Evolutionary conservation across 2,329 filamentous ascomycete genomes (phyloP).

Genomic region (Cytospora mali): DNA sequence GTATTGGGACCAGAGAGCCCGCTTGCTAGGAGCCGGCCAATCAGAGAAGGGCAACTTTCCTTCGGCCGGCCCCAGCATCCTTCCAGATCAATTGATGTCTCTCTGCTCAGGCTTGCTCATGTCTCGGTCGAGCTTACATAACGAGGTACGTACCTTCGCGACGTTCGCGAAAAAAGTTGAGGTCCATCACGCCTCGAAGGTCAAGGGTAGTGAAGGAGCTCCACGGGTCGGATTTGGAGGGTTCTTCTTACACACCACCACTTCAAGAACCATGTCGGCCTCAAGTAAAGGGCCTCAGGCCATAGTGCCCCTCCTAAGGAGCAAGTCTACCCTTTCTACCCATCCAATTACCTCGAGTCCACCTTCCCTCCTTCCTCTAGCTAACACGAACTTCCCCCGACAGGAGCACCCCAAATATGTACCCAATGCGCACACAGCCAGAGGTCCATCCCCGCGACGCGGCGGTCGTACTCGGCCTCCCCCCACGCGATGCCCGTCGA

Average conservation of each 20-base stretch:
- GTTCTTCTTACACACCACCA: slow-evolving; percentile 11
- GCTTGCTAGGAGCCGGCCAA: neutral
- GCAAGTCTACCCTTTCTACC: slow-evolving; percentile 40
- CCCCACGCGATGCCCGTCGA: slow-evolving; percentile 33
- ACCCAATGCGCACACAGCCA: slow-evolving; percentile 42
- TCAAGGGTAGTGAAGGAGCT: slow-evolving; percentile 24
- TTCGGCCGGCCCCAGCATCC: neutral
- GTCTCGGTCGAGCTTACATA: neutral
- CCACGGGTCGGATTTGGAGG: slow-evolving; percentile 24
- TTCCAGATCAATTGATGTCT: too few relatives aligned
- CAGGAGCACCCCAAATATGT: slow-evolving; percentile 37
- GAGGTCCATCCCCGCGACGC: slow-evolving; percentile 30
- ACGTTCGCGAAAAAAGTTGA: slow-evolving; percentile 28
- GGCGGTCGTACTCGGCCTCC: slow-evolving; percentile 40
- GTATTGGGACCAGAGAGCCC: neutral
- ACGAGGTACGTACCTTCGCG: slow-evolving; percentile 23
- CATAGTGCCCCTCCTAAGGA: slow-evolving; percentile 51
- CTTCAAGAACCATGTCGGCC: slow-evolving; percentile 50
- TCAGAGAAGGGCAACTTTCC: neutral
- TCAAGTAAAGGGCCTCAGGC: slow-evolving; percentile 59
- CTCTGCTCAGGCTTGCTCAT: neutral
- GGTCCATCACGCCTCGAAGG: slow-evolving; percentile 16
- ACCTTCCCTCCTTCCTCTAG: slow-evolving; percentile 33
- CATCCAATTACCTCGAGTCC: neutral
- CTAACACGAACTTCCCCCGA: slow-evolving; percentile 30